Conservation (phyloP, 352 stramenopile species). For the Phytophthora rubi region DNA sequence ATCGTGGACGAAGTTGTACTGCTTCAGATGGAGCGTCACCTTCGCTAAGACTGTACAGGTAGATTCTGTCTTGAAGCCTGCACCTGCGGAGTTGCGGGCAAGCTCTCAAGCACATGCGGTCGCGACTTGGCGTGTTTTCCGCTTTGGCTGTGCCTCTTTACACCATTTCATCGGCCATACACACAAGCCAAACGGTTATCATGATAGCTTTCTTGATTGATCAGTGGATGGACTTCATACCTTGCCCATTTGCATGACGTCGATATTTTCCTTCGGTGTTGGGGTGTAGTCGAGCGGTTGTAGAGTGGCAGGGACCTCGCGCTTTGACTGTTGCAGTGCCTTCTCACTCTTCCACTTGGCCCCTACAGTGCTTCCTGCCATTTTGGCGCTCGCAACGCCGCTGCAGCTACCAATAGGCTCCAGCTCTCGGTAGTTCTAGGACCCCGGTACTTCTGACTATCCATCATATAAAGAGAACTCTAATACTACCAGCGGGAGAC, state of each 20-base stretch:
- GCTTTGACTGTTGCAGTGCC: conserved; percentile 35
- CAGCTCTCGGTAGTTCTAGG: conserved; percentile 10
- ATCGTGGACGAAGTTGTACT: conserved; percentile 26
- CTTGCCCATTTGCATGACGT: conserved; percentile 66
- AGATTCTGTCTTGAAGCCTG: conserved; percentile 9
- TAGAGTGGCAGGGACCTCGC: conserved; percentile 52
- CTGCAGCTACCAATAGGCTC: conserved; percentile 9
- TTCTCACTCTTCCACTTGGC: conserved; percentile 56
- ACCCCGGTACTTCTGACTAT: conserved; percentile 4
- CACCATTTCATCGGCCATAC: conserved; percentile 2
- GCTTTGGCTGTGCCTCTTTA: conserved; percentile 43
- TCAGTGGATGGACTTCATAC: conserved; percentile 18
- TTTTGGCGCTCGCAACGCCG: conserved; percentile 20
- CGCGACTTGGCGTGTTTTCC: conserved; percentile 62
- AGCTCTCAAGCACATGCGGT: conserved; percentile 65
- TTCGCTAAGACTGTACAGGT: conserved; percentile 6
- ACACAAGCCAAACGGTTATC: not conserved
- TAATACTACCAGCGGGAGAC: not conserved
- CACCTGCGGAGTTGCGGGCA: conserved; percentile 51
- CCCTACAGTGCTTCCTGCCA: conserved; percentile 30
- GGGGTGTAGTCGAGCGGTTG: conserved; percentile 75
- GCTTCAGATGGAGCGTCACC: conserved; percentile 2
- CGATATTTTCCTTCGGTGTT: conserved; percentile 61
- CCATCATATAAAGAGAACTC: not conserved
- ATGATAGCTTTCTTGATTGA: not conserved